Conservation (phyloP, 1,284 basidiomycete genomes). For the Vanrija humicola region DNA sequence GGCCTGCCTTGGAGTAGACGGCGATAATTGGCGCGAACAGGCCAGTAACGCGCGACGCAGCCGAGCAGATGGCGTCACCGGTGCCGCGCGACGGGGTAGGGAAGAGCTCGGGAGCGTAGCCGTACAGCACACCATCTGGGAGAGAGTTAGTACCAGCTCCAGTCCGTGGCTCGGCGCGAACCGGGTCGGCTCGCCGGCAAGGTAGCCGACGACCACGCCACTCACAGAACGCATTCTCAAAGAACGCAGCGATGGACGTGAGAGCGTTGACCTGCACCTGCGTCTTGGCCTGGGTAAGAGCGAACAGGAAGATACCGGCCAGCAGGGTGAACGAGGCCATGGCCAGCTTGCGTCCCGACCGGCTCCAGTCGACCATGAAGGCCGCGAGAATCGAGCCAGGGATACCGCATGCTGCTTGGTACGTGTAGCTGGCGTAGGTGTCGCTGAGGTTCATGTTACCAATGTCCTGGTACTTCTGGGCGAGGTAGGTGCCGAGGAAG, state of each 20-base stretch:
- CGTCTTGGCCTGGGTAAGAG: conserved; percentile 59
- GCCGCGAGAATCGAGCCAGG: conserved; percentile 60
- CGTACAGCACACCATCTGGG: conserved; percentile 59
- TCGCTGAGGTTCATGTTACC: conserved; percentile 33
- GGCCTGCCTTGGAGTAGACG: conserved; percentile 20
- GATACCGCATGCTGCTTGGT: conserved; percentile 53
- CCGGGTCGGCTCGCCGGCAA: conserved; percentile 29
- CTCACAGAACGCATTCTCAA: conserved; percentile 49
- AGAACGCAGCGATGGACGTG: conserved; percentile 56
- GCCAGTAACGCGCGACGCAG: conserved; percentile 58
- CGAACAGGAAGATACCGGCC: conserved; percentile 60
- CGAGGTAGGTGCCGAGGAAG: conserved; percentile 58
- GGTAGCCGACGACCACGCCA: conserved; percentile 18
- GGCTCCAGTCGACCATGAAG: conserved; percentile 55
- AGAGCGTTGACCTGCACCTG: conserved; percentile 54
- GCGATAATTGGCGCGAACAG: conserved; percentile 45
- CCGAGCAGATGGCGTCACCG: conserved; percentile 59
- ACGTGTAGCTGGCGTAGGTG: conserved; percentile 56
- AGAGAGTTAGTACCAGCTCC: neutral
- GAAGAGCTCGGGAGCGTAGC: conserved; percentile 63
- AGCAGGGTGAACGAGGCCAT: conserved; percentile 55
- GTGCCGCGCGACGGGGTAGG: conserved; percentile 62
- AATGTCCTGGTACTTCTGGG: conserved; percentile 22
- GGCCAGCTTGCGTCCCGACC: conserved; percentile 55
- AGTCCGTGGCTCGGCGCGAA: too few species aligned